Evolutionary conservation across 371 early-diverging fungal species (phyloP), one percentile per base, ranked within the genome.

Genomic region (Lichtheimia hyalospora): DNA sequence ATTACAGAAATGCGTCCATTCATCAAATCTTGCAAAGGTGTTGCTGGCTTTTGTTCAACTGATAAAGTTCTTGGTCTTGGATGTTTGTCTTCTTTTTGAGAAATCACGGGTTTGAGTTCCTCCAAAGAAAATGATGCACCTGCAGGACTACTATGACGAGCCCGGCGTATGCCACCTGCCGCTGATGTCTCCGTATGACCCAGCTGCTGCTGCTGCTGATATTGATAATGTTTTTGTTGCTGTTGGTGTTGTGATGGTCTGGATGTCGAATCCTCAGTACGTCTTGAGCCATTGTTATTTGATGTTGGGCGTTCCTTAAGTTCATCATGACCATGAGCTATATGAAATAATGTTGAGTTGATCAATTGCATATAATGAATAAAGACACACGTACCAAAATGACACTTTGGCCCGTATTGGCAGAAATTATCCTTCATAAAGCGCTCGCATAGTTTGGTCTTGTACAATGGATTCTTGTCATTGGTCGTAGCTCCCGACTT

Each of bases 321-420:
- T 49, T 69, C 69, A 13, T 41, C 12, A 15, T 44, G 41, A 16
- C 69, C 69, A 49, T 69, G 69, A 8, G 70, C 61, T 70, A 40
- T 8, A 24, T 50, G 5, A 39, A 28, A 7, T 18, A 15, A 20
- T 21, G 44, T n/a, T 20, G 25, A 23, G 16, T 14, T 39, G n/a
- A n/a, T n/a, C n/a, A n/a, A 53, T 52, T 14, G 5, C 20, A 3
- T 1, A 42, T 43, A 43, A 6, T n/a, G 34, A 21, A 2, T 12
- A 21, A 40, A 18, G 3, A 7, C 58, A 46, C 14, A 18, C 51
- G 48, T 74, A 60, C 92, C 94, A 79, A 92, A 94, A 67, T 90
- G 90, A 75, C 94, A 94, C 60, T 89, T 88, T 15, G 84, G 85
- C 20, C 89, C 90, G 65, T 91, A 94, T 52, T 92, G 93, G 64